Evolutionary conservation across 192 early-diverging fungal genomes (phyloP).

Genomic region (Coemansia sp.): DNA sequence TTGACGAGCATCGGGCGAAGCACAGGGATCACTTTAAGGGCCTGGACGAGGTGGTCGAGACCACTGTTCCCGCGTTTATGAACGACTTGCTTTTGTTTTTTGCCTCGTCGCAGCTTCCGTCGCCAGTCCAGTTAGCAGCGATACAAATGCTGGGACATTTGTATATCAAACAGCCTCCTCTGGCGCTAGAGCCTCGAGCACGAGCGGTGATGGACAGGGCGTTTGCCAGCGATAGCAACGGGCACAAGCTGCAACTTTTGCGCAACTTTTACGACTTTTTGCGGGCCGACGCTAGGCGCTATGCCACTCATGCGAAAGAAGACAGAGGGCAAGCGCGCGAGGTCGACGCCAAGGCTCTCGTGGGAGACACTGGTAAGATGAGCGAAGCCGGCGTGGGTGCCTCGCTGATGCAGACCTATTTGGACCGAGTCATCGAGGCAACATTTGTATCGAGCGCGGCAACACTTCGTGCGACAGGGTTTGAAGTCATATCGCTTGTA

Average conservation of each 20-base stretch:
- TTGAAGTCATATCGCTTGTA: conserved; percentile 81
- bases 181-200: conserved; percentile 61
- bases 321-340: conserved; percentile 38
- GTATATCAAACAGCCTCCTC: conserved; percentile 69
- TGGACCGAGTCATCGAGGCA: conserved; percentile 75
- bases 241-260: conserved; percentile 71
- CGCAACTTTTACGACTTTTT: conserved; percentile 74
- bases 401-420: conserved; percentile 88
- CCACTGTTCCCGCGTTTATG: conserved; percentile 31
- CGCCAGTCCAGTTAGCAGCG: conserved; percentile 59
- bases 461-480: conserved; percentile 68
- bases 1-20: conserved; percentile 62
- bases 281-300: conserved; percentile 62
- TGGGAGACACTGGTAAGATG: conserved; percentile 83
- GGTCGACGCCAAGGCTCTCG: conserved; percentile 74
- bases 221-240: conserved; percentile 54
- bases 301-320: conserved; percentile 54
- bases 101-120: conserved; percentile 29
- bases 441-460: conserved; percentile 60
- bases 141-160: conserved; percentile 71
- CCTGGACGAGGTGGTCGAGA: conserved; percentile 37
- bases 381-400: conserved; percentile 85
- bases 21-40: conserved; percentile 44
- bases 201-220: conserved; percentile 68
- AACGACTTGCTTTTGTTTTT: conserved; percentile 54